phyloP scores from a whole-genome alignment of 306 rosid species.

The Trifolium fragiferum region DNA sequence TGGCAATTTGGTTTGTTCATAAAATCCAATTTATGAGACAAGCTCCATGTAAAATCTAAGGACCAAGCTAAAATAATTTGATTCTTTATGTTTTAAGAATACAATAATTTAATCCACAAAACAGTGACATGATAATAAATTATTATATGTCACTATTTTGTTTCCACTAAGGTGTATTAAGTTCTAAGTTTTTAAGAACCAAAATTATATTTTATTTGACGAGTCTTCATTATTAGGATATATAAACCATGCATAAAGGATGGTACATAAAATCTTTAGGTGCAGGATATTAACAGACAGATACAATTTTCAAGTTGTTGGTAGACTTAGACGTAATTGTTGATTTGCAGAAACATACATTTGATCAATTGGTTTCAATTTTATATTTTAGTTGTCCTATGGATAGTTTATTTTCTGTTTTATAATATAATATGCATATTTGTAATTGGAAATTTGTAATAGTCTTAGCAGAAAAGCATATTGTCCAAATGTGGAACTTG shows the following conservation, averaged over 20 bases:
- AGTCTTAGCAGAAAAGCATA: neutral
- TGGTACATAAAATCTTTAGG: neutral
- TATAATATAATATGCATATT: neutral
- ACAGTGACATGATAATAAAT: neutral
- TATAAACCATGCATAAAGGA: neutral
- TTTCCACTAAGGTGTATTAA: neutral
- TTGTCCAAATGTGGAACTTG: neutral
- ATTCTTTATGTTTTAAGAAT: neutral
- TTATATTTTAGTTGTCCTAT: no score
- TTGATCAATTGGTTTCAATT: neutral
- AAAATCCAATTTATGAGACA: neutral
- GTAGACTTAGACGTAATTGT: neutral
- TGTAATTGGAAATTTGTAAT: neutral
- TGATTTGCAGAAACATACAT: neutral
- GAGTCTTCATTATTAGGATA: neutral
- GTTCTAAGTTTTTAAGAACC: neutral
- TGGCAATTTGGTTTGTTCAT: neutral
- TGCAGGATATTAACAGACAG: neutral
- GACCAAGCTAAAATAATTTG: neutral
- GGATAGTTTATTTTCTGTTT: neutral
- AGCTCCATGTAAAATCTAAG: neutral
- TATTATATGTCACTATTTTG: neutral
- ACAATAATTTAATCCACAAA: neutral
- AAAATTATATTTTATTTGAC: no score
- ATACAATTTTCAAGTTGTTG: neutral